phyloP scores from a whole-genome alignment of 129 eudicot species.

The Tagetes patula region DNA sequence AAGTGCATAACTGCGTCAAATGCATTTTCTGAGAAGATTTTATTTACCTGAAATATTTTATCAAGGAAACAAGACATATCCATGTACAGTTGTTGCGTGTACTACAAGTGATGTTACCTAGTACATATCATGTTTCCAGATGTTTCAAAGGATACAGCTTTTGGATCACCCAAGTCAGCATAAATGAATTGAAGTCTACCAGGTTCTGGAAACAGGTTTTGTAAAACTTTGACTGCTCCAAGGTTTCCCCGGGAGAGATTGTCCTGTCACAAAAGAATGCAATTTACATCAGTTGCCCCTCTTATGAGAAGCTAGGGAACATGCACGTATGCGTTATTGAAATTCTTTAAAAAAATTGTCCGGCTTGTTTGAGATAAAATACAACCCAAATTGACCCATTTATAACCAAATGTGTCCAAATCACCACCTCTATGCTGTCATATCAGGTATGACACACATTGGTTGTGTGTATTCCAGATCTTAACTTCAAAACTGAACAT shows the following conservation, averaged over 20 bases:
- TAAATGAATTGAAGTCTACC: conserved; percentile 81
- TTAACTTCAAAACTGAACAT: background rate
- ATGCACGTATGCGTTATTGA: too few relatives aligned
- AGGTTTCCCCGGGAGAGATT: conserved; percentile 91
- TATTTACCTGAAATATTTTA: conserved; percentile 52
- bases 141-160: conserved; percentile 59
- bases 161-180: conserved; percentile 83
- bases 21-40: conserved; percentile 73
- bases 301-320: background rate
- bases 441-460: background rate
- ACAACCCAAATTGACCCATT: background rate
- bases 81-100: conserved; percentile 11
- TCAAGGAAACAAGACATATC: conserved; percentile 47
- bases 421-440: background rate
- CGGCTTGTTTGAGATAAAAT: background rate
- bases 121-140: background rate
- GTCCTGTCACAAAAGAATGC: conserved; percentile 50
- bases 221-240: conserved; percentile 77
- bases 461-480: background rate
- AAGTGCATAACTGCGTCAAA: conserved; percentile 95
- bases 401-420: background rate
- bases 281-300: conserved; percentile 1
- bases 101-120: background rate
- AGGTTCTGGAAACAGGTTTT: conserved; percentile 67
- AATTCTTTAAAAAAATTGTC: background rate